Evolutionary conservation across 2,329 filamentous ascomycete species (phyloP).

Genomic region (Iodosphaeria phyllophila): DNA sequence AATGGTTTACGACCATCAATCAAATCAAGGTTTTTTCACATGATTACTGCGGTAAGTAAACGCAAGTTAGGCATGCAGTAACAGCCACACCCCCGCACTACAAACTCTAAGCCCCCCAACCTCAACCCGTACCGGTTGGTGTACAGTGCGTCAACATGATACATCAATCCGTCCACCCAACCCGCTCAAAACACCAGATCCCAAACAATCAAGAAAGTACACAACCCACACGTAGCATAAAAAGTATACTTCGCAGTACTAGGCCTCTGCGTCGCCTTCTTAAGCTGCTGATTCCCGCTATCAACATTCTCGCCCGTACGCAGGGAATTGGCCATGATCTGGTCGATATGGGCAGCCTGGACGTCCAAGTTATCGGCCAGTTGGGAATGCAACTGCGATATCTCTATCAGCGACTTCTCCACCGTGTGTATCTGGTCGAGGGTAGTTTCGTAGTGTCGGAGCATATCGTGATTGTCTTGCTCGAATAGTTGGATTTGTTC

Average conservation of each 20-base stretch:
- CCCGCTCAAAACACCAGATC: slow-evolving; percentile 48
- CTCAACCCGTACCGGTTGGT: no score
- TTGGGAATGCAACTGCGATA: slow-evolving; percentile 77
- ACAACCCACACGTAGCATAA: slow-evolving; percentile 60
- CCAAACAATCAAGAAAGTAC: slow-evolving; percentile 58
- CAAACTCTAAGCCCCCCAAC: no score
- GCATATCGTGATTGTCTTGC: slow-evolving; percentile 78
- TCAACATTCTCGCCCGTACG: slow-evolving; percentile 73
- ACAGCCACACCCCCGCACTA: no score
- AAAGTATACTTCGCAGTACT: slow-evolving; percentile 65
- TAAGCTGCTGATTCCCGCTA: slow-evolving; percentile 78
- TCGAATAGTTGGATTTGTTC: slow-evolving; percentile 91
- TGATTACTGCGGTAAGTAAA: no score
- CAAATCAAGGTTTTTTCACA: no score
- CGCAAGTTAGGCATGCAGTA: no score
- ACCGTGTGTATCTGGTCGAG: slow-evolving; percentile 82
- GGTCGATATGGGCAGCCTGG: slow-evolving; percentile 77
- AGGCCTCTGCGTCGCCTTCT: slow-evolving; percentile 54
- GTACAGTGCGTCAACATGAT: no score
- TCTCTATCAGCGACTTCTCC: slow-evolving; percentile 80
- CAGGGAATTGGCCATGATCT: slow-evolving; percentile 68
- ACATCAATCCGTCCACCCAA: no score
- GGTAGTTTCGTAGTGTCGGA: slow-evolving; percentile 87
- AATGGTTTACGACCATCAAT: no score
- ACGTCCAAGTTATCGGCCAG: slow-evolving; percentile 71